phyloP scores from a whole-genome alignment of 2,329 filamentous ascomycete genomes.

The Oidium heveae region DNA sequence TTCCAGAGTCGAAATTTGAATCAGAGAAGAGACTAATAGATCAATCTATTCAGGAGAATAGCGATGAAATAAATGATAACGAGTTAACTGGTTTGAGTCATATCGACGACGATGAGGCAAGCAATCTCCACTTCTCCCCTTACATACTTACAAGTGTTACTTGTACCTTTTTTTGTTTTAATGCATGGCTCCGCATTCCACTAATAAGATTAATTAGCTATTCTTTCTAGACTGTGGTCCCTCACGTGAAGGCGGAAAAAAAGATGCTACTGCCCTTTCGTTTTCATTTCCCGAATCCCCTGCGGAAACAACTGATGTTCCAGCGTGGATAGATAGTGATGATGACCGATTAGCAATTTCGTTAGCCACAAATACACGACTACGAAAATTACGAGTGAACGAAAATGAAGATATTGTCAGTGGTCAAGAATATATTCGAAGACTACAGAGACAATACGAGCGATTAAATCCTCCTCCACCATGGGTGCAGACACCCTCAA shows the following conservation, averaged over 20 bases:
- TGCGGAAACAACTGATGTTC: slow-evolving; percentile 17
- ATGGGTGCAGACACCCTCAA: slow-evolving; percentile 29
- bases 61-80: slow-evolving; percentile 2
- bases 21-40: neutral
- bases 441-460: slow-evolving; percentile 56
- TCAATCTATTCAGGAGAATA: neutral
- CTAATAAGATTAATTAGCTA: slow-evolving; percentile 6
- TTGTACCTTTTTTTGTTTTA: neutral
- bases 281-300: neutral
- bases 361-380: slow-evolving; percentile 43
- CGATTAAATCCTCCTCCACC: slow-evolving; percentile 31
- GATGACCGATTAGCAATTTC: slow-evolving; percentile 74
- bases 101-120: slow-evolving; percentile 43
- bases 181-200: neutral
- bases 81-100: slow-evolving; percentile 31
- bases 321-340: slow-evolving; percentile 85
- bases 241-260: slow-evolving; percentile 1
- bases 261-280: slow-evolving; percentile 7
- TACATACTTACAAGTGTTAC: slow-evolving; percentile 2
- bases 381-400: slow-evolving; percentile 60
- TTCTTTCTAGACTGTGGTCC: slow-evolving; percentile 17
- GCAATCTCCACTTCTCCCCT: slow-evolving; percentile 1
- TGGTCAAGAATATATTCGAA: slow-evolving; percentile 60
- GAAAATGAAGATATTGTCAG: slow-evolving; percentile 69
- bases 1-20: neutral